Evolutionary conservation across 2,329 filamentous ascomycete species (phyloP).

Genomic region (Beauveria rudraprayagi): DNA sequence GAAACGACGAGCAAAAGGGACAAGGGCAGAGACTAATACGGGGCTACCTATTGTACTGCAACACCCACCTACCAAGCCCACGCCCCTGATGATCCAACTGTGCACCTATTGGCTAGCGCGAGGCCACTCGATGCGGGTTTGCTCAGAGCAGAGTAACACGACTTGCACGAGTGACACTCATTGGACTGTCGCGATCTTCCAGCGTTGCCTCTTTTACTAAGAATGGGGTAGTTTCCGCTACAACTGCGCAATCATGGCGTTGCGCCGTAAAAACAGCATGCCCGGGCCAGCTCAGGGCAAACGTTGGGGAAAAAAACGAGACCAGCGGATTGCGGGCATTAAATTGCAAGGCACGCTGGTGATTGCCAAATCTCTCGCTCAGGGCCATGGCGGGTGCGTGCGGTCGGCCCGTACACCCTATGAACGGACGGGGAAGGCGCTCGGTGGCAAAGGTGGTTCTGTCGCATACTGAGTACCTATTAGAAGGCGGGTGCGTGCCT

Average conservation of each 20-base stretch:
- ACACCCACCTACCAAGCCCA: background rate
- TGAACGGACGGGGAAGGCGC: no score
- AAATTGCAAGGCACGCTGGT: no score
- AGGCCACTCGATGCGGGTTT: slow-evolving; percentile 8
- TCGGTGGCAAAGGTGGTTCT: no score
- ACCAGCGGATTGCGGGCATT: no score
- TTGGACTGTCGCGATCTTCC: background rate
- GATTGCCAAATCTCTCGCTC: no score
- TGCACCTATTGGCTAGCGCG: background rate
- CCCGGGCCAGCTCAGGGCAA: no score
- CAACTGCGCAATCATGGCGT: background rate
- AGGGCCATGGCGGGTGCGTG: no score
- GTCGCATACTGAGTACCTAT: background rate
- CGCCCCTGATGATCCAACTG: background rate
- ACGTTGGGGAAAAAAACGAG: no score
- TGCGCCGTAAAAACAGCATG: no score
- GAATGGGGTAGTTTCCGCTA: background rate
- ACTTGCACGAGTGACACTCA: background rate
- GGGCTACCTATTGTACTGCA: background rate
- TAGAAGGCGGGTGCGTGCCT: background rate
- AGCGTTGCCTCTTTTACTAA: background rate
- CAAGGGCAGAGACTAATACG: no score
- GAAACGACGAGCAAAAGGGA: no score
- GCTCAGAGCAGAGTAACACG: slow-evolving; percentile 5
- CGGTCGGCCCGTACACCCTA: no score